Percentiles rank a stretch among this genome's conserved stretches.
Evolutionary conservation across 2,329 filamentous ascomycete species (phyloP).

Genomic region (Aspergillus felis): DNA sequence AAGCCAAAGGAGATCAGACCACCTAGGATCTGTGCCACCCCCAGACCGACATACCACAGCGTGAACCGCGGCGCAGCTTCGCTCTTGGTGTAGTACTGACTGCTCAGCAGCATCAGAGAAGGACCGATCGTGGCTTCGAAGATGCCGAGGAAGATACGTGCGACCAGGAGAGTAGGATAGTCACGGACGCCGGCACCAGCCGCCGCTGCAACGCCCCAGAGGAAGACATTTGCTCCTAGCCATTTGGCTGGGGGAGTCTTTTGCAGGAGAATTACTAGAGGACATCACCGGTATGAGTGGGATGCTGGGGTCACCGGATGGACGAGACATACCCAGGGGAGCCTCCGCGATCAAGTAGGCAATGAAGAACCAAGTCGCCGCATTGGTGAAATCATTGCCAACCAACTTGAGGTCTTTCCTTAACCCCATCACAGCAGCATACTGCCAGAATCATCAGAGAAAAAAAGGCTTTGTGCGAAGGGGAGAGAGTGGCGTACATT

Average conservation of each 20-base stretch:
- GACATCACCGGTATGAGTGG: not conserved
- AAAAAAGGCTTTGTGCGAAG: rapidly evolving
- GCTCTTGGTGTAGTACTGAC: conserved; percentile 55
- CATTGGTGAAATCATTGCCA: conserved; percentile 60
- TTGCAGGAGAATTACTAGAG: conserved; percentile 55
- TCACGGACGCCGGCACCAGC: conserved; percentile 50
- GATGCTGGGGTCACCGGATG: not conserved
- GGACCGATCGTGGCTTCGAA: conserved; percentile 60
- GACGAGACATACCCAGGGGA: conserved; percentile 49
- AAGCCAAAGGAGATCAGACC: conserved; percentile 47
- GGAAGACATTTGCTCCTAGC: conserved; percentile 55
- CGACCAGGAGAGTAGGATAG: conserved; percentile 52
- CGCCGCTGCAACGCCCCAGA: conserved; percentile 51
- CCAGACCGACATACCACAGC: conserved; percentile 60
- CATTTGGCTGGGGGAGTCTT: conserved; percentile 59
- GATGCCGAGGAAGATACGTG: conserved; percentile 57
- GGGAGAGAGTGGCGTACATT: conserved; percentile 43
- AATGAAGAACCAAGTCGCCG: conserved; percentile 61
- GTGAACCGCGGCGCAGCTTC: conserved; percentile 59
- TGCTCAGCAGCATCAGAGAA: conserved; percentile 58
- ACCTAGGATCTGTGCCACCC: conserved; percentile 48
- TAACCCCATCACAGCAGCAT: conserved; percentile 64
- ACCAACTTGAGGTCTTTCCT: conserved; percentile 51
- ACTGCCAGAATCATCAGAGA: conserved; percentile 37
- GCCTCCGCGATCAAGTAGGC: conserved; percentile 58